Evolutionary conservation across 2,329 filamentous ascomycete species (phyloP), one percentile per base, ranked within the genome.

Genomic region (Fusarium sp.): DNA sequence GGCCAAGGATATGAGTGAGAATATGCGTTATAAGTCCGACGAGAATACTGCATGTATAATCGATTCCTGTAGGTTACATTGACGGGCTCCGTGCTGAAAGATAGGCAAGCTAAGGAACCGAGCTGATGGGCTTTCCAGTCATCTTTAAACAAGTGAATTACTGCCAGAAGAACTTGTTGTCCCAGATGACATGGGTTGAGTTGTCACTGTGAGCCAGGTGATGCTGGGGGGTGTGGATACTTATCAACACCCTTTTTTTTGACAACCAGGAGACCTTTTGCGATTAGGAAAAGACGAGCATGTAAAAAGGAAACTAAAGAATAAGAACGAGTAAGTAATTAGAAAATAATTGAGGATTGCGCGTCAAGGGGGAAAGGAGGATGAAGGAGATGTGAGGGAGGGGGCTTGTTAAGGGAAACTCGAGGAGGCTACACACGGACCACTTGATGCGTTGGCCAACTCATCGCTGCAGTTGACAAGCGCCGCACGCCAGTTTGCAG

Each of bases 381-480:
- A 53, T 51, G 61, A 65, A 55, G 47, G 49, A 55, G 50, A 65
- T 43, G 61, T 52, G 54, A 57, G 63, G 53, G 56, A 65, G 67
- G 67, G 67, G 58, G 50, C 51, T 19, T 64, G 69, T 69, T 70
- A 66, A 71, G 66, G 60, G 64, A 64, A 61, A 53, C 57, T 64
- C 62, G 68, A 57, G 65, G 61, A 69, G 70, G 74, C 74, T 76
- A 75, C 74, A 76, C 74, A 77, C 73, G 76, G 75, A 73, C 75
- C 76, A 77, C 75, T 75, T 76, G 74, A 75, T 77, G 75, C 74
- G 74, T 76, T 77, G 74, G 75, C 74, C 75, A 77, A 73, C 75
- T 75, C 75, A 77, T 76, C 73, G 73, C 64, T 77, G 75, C 75
- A 88, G 73, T 72, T 71, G 70, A 69, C 73, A 74, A 72, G 71